These are phyloP conservation scores for Vitis labrusca DNA, from an alignment of 164 flowering plant genomes.

Conservation along the genomic window DNA sequence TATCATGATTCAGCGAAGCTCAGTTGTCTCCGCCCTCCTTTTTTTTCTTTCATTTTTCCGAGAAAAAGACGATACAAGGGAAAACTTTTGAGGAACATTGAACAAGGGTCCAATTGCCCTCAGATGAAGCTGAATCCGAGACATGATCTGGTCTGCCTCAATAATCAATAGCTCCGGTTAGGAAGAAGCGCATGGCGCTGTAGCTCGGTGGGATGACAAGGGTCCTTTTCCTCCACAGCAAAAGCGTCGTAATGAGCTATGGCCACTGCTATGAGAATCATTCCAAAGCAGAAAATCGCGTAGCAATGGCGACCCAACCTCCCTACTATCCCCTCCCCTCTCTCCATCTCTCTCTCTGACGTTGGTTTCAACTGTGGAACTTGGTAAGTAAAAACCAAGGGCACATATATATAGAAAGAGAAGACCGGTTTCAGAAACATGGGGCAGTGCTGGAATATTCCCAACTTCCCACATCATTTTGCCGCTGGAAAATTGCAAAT, in stretches of 20 bases:
- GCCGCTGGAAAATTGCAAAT: not conserved
- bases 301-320: conserved; percentile 25
- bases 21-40: no score
- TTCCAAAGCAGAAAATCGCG: conserved; percentile 25
- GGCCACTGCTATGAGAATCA: conserved; percentile 12
- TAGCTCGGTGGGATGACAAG: not conserved
- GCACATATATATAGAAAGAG: no score
- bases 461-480: no score
- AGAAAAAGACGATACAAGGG: no score
- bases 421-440: not conserved
- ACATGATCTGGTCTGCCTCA: no score
- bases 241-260: conserved; percentile 13
- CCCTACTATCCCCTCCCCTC: conserved; percentile 13
- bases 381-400: no score
- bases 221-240: conserved; percentile 1
- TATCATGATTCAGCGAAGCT: no score
- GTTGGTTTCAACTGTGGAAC: not conserved
- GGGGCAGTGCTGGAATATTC: not conserved
- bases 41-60: no score
- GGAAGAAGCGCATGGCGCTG: conserved; percentile 7
- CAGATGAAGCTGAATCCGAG: no score
- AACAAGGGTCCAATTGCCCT: no score
- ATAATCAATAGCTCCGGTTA: no score
- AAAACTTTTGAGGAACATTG: no score
- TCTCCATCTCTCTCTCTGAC: conserved; percentile 12